Conservation (phyloP, 2,329 filamentous ascomycete genomes). For the Parascedosporium putredinis region DNA sequence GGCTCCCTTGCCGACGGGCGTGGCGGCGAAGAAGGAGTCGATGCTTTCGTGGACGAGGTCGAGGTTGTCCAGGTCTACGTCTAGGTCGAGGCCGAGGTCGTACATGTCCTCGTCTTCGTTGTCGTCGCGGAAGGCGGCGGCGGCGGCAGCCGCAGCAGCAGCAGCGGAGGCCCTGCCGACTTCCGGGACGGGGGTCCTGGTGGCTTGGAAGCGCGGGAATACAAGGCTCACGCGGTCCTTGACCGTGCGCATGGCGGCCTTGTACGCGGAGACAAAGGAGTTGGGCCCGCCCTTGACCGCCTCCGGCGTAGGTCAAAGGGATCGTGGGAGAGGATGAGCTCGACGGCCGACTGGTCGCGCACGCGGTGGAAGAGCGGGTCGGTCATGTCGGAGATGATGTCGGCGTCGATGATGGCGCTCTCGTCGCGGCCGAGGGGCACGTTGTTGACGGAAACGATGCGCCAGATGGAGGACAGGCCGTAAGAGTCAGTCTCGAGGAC, state of each 20-base stretch:
- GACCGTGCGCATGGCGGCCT: slow-evolving; percentile 12
- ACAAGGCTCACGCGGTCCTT: slow-evolving; percentile 11
- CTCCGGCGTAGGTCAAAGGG: slow-evolving; percentile 21
- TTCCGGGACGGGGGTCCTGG: slow-evolving; percentile 7
- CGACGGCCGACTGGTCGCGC: slow-evolving; percentile 61
- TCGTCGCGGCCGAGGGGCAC: slow-evolving; percentile 79
- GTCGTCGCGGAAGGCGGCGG: not conserved
- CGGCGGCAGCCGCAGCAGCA: too few species aligned
- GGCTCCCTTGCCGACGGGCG: slow-evolving; percentile 46
- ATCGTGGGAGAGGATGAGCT: slow-evolving; percentile 51
- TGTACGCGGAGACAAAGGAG: slow-evolving; percentile 12
- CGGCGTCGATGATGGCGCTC: slow-evolving; percentile 67
- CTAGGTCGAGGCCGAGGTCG: slow-evolving; percentile 11
- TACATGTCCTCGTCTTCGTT: slow-evolving; percentile 8
- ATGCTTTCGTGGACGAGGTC: slow-evolving; percentile 27
- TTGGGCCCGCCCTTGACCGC: slow-evolving; percentile 10
- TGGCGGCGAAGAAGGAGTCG: slow-evolving; percentile 35
- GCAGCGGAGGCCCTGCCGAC: too few species aligned
- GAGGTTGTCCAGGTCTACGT: slow-evolving; percentile 18
- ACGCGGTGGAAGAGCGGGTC: slow-evolving; percentile 79
- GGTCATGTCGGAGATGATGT: slow-evolving; percentile 63
- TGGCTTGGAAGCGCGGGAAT: slow-evolving; percentile 11
- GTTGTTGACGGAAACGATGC: slow-evolving; percentile 72
- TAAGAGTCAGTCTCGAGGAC: slow-evolving; percentile 47
- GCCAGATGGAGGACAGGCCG: slow-evolving; percentile 35